These are phyloP conservation scores for Sugiyamaella castrensis DNA, from an alignment of 1,139 yeast genomes.

Conservation along the genomic window DNA sequence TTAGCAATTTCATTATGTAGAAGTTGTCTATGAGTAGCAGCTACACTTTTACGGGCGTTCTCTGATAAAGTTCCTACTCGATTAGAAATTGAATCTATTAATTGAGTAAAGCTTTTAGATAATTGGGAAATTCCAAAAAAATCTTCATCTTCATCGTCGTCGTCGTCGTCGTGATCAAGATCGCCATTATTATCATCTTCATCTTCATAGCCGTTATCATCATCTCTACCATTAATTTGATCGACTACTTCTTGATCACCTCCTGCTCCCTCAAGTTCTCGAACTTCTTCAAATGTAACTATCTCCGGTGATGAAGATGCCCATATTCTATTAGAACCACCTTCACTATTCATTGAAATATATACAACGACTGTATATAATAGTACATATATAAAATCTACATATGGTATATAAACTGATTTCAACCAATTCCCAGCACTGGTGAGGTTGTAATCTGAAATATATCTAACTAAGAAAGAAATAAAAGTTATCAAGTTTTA, in stretches of 20 bases:
- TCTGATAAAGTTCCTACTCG: constrained; percentile 28
- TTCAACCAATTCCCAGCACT: neutral
- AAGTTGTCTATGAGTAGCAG: constrained; percentile 23
- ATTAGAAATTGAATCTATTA: constrained; percentile 20
- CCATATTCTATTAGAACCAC: neutral
- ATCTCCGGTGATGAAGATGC: constrained; percentile 10
- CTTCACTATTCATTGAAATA: neutral
- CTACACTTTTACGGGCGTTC: constrained; percentile 27
- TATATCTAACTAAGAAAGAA: no score
- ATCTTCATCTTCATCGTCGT: constrained; percentile 13
- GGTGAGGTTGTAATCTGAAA: no score
- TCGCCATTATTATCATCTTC: neutral
- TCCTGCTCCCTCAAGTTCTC: constrained; percentile 1
- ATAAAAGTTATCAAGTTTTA: no score
- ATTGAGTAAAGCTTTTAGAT: constrained; percentile 10
- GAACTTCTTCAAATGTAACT: constrained; percentile 6
- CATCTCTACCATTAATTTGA: neutral
- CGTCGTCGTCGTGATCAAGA: no score
- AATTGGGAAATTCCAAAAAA: constrained; percentile 6
- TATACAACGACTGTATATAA: no score
- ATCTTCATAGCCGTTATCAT: constrained; percentile 2
- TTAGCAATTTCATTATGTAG: constrained; percentile 22
- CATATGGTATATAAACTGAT: neutral
- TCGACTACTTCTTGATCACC: no score
- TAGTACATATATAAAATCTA: neutral